A percentile compares a stretch with the other conserved stretches of the same genome.
Evolutionary conservation across 345 rosid genomes (phyloP).

Genomic region (Fremontodendron californicum): DNA sequence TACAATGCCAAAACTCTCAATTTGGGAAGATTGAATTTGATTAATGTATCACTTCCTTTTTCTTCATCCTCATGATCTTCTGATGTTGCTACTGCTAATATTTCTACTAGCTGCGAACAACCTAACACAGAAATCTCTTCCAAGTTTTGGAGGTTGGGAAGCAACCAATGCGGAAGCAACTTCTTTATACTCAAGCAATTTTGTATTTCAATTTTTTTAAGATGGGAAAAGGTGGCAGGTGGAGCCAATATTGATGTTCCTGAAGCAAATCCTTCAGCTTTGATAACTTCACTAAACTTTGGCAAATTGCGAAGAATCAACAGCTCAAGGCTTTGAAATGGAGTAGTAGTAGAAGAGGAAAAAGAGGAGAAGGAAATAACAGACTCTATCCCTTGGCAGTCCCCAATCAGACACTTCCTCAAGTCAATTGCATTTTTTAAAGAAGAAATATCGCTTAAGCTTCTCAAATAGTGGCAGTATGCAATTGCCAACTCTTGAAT

Average conservation of each 20-base stretch:
- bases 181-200: not conserved
- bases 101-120: not conserved
- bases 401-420: not conserved
- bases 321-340: not conserved
- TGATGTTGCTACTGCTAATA: not conserved
- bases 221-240: not conserved
- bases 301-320: not conserved
- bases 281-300: not conserved
- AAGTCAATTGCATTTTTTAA: not conserved
- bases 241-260: not conserved
- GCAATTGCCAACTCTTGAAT: not conserved
- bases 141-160: not conserved
- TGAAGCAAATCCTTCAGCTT: not conserved
- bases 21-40: not conserved
- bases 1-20: not conserved
- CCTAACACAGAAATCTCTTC: accelerated
- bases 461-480: not conserved
- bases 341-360: not conserved
- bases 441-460: not conserved
- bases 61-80: not conserved
- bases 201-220: not conserved
- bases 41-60: not conserved
- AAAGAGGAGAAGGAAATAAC: not conserved
- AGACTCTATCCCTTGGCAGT: not conserved
- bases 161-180: not conserved